phyloP scores from a whole-genome alignment of 345 rosid genomes.

The Pseudoturritis turrita region DNA sequence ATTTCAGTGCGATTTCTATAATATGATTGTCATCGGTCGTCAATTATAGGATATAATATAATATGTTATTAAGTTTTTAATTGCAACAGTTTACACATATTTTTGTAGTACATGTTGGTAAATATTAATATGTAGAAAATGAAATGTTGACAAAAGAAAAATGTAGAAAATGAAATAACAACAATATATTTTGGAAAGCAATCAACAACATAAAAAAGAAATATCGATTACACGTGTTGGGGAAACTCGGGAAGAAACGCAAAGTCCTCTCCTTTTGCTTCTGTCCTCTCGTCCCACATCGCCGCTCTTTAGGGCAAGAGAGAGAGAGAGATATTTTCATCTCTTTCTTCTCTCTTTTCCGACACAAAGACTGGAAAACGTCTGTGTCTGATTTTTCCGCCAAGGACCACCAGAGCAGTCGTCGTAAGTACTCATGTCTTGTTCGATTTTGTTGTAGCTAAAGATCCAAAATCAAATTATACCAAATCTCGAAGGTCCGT shows the following conservation, averaged over 20 bases:
- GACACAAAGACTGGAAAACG: constrained; percentile 8
- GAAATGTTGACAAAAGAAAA: too few species aligned
- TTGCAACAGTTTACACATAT: too few species aligned
- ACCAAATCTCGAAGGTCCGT: background rate
- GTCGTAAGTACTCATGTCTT: constrained; percentile 20
- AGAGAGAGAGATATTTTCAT: background rate
- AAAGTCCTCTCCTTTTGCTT: constrained; percentile 10
- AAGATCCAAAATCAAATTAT: background rate
- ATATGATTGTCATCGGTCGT: too few species aligned
- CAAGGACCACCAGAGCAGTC: background rate
- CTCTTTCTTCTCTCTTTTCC: constrained; percentile 1
- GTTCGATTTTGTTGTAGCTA: background rate
- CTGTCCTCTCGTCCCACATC: constrained; percentile 19
- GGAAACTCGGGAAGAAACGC: constrained; percentile 26
- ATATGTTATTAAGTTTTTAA: too few species aligned
- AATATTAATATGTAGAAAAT: background rate
- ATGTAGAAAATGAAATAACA: background rate
- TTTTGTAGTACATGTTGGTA: too few species aligned
- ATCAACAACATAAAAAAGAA: background rate
- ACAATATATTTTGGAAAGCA: background rate
- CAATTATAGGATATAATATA: too few species aligned
- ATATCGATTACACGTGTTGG: constrained; percentile 5
- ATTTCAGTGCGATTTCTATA: too few species aligned
- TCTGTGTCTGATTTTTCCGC: background rate
- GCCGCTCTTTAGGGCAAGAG: constrained; percentile 15